Conservation (phyloP, 2,329 filamentous ascomycete genomes). For the Chrysoporthe deuterocubensis region DNA sequence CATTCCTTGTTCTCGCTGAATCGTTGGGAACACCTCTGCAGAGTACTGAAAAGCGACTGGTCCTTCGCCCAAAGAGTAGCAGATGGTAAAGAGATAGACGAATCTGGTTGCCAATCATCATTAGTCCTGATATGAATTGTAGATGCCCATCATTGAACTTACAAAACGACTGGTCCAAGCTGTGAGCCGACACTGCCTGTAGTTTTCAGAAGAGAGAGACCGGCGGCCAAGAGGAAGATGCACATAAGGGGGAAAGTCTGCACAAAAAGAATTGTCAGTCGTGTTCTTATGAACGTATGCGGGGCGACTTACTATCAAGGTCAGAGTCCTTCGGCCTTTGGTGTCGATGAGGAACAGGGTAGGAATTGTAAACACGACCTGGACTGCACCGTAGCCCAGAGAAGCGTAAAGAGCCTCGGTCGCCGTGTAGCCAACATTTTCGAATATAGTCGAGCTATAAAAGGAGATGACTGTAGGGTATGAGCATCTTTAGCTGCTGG, state of each 20-base stretch:
- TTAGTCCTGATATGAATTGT: background rate
- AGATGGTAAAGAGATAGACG: constrained; percentile 63
- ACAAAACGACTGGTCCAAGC: constrained; percentile 54
- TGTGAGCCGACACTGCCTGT: constrained; percentile 32
- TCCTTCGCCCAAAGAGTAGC: constrained; percentile 69
- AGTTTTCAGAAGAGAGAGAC: constrained; percentile 59
- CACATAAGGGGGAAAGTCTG: constrained; percentile 60
- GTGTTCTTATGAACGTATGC: constrained; percentile 31
- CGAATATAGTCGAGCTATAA: constrained; percentile 69
- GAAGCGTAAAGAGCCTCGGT: constrained; percentile 64
- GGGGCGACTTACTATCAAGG: constrained; percentile 31
- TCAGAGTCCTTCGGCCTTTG: constrained; percentile 35
- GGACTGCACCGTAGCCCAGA: constrained; percentile 59
- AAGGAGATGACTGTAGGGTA: constrained; percentile 64
- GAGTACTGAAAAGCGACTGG: constrained; percentile 71
- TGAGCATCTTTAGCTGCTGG: background rate
- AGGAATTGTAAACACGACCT: constrained; percentile 34
- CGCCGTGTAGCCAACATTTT: constrained; percentile 57
- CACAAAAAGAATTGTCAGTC: constrained; percentile 52
- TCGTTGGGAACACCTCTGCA: constrained; percentile 72
- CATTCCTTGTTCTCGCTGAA: constrained; percentile 74
- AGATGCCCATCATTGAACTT: background rate
- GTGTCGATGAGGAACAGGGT: constrained; percentile 39
- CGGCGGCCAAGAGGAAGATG: constrained; percentile 49
- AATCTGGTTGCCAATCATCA: constrained; percentile 39